Base-by-base conservation (phyloP, 2,329 filamentous ascomycete genomes). In the Pseudocercospora musae region DNA sequence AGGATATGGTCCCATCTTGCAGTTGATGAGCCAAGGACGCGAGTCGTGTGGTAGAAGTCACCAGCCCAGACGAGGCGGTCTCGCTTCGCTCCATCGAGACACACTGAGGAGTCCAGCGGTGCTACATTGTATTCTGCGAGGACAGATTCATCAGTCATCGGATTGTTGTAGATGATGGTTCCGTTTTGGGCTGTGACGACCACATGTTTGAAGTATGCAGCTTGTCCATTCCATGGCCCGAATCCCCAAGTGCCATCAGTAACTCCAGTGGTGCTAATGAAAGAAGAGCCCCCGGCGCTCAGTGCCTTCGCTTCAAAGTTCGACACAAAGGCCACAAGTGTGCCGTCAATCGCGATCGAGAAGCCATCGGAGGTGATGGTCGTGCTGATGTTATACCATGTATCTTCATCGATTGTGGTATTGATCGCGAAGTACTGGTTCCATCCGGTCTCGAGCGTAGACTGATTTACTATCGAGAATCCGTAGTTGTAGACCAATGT, bases 51-150 rank as follows among this genome's bases (percentile, higher is more conserved):
- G 44, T 75, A 76, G 58, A 79, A 79, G 60, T 80, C 78, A 4
- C 78, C 78, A 2, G 74, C 71, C 78, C 78, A 80, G 4, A 79
- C 71, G 0, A 78, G 69, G 0, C 78, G 71, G 62, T 81, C 78
- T 5, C 78, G 70, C 62, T 80, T 80, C 0, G 75, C 73, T 2
- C 78, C 77, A 60, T 80, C 78, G 0, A 79, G 68, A 49, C 79
- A 80, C 8, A 78, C 72, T 1, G 75, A 74, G 4, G 68, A 66
- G 1, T 70, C 61, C 23, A 80, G 76, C 1, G 66, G 63, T 2
- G 71, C 69, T 0, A 77, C 73, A 4, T 74, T 73, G 40, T 78
- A 80, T 49, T 81, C 78, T 0, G 62, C 69, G 0, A 80, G 68
- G 0, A 73, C 65, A 9, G 72, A 66, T 0, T 62, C 37, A 15